Percentiles rank a stretch among this genome's conserved stretches.
These are phyloP conservation scores for Micractinium sp. DNA, from an alignment of 139 green algal species.

Conservation along the genomic window DNA sequence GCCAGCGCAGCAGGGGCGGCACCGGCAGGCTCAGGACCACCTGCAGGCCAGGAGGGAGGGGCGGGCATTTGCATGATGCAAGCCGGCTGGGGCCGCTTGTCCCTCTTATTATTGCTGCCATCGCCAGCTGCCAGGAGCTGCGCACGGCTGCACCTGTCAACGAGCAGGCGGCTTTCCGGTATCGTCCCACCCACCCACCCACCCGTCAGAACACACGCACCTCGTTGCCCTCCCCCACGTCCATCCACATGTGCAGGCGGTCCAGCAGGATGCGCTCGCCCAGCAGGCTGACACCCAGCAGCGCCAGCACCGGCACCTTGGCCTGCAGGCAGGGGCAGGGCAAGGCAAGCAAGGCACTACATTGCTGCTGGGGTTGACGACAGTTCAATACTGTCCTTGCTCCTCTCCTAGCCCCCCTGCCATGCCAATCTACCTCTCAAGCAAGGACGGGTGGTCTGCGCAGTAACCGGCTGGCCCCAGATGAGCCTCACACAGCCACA, in stretches of 20 bases:
- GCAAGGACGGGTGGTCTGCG: too few species aligned
- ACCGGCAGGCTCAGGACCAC: constrained; percentile 27
- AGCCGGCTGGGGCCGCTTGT: not conserved
- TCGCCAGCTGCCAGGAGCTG: not conserved
- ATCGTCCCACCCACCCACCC: not conserved
- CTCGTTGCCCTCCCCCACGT: constrained; percentile 14
- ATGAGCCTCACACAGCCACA: not conserved
- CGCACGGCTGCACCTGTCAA: not conserved
- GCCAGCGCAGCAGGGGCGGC: constrained; percentile 27
- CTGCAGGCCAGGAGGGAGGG: not conserved
- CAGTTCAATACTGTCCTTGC: too few species aligned
- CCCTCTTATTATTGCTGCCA: not conserved
- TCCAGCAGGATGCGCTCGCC: constrained; percentile 42
- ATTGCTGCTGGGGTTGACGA: too few species aligned
- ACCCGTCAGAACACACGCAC: not conserved
- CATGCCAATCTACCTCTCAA: not conserved
- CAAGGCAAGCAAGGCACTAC: too few species aligned
- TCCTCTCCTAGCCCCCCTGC: too few species aligned
- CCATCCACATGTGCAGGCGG: constrained; percentile 25
- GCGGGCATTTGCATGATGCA: not conserved
- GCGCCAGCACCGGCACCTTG: constrained; percentile 30
- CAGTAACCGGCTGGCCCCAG: not conserved
- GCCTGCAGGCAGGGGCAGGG: constrained; percentile 1
- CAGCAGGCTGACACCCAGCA: constrained; percentile 38
- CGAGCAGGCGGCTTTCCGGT: not conserved